Evolutionary conservation across 495 filamentous ascomycete genomes (phyloP).

Genomic region (Trichoderma virens): DNA sequence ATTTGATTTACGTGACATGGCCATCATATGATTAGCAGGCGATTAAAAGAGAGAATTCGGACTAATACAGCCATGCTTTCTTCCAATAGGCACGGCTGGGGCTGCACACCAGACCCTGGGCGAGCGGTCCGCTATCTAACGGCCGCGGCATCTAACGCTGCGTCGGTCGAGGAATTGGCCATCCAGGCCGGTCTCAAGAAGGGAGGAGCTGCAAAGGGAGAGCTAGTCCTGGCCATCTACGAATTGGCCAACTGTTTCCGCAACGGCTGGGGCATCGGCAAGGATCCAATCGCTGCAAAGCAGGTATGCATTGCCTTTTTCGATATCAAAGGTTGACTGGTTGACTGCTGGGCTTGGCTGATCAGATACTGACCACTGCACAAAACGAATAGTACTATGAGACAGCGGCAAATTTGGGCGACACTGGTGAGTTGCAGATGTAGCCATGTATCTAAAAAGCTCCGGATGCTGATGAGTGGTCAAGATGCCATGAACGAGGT

Average conservation of each 20-base stretch:
- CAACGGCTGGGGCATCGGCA: constrained; percentile 88
- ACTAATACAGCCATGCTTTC: background rate
- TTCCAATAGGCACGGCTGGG: constrained; percentile 79
- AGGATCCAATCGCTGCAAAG: constrained; percentile 80
- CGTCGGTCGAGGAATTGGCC: constrained; percentile 74
- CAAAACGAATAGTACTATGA: constrained; percentile 73
- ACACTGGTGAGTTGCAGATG: constrained; percentile 48
- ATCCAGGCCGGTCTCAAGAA: constrained; percentile 81
- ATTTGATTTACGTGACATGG: constrained; percentile 3
- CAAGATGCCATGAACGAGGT: constrained; percentile 94
- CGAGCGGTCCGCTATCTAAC: constrained; percentile 76
- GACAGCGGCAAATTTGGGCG: constrained; percentile 90
- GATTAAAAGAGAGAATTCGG: background rate
- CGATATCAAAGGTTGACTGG: background rate
- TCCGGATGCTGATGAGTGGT: constrained; percentile 17
- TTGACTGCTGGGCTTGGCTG: background rate
- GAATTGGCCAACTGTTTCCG: constrained; percentile 94
- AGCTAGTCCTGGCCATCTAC: constrained; percentile 95
- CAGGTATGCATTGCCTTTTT: constrained; percentile 30
- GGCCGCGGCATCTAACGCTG: constrained; percentile 84
- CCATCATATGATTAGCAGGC: constrained; percentile 1
- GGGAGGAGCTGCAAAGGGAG: constrained; percentile 90
- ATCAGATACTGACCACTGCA: constrained; percentile 7
- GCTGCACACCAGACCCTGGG: constrained; percentile 61
- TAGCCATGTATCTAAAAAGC: background rate